Percentiles rank a stretch among this genome's conserved stretches.
Evolutionary conservation across 176 grass and related monocot genomes (phyloP).

Genomic region (Cocos nucifera): DNA sequence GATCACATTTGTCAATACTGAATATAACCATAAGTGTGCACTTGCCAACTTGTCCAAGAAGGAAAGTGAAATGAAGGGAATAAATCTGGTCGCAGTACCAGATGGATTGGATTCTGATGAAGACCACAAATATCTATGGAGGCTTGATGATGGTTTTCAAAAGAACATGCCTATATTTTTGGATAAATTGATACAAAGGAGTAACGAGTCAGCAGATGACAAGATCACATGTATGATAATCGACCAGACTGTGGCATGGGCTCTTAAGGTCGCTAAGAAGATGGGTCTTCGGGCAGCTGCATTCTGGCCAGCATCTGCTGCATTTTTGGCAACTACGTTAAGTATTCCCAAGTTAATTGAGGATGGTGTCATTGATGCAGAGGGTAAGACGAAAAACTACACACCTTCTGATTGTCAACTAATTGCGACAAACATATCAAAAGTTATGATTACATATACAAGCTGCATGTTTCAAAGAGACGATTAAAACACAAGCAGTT

Average conservation of each 20-base stretch:
- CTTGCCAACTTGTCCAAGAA: neutral
- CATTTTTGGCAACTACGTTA: constrained; percentile 12
- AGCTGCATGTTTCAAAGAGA: too few relatives aligned
- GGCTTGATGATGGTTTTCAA: constrained; percentile 12
- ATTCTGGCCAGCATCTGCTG: constrained; percentile 39
- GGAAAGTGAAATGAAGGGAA: neutral
- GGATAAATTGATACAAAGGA: constrained; percentile 26
- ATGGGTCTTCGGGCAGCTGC: constrained; percentile 20
- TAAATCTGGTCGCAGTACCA: constrained; percentile 41
- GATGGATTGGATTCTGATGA: constrained; percentile 54
- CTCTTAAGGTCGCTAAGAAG: constrained; percentile 22
- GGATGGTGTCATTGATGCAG: constrained; percentile 34
- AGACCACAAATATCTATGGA: constrained; percentile 37
- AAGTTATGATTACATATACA: too few relatives aligned
- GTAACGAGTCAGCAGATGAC: constrained; percentile 16
- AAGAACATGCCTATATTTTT: constrained; percentile 27
- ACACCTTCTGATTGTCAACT: too few relatives aligned
- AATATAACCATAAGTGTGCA: neutral
- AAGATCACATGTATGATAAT: constrained; percentile 48
- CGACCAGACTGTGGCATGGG: constrained; percentile 38
- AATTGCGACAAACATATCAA: too few relatives aligned
- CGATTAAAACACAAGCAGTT: too few relatives aligned
- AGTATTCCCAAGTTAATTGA: constrained; percentile 40
- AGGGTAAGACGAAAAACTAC: constrained; percentile 19
- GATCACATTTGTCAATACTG: constrained; percentile 5